A percentile compares a stretch with the other conserved stretches of the same genome.
Conservation (phyloP, 129 eudicot species). For the Saposhnikovia divaricata region DNA sequence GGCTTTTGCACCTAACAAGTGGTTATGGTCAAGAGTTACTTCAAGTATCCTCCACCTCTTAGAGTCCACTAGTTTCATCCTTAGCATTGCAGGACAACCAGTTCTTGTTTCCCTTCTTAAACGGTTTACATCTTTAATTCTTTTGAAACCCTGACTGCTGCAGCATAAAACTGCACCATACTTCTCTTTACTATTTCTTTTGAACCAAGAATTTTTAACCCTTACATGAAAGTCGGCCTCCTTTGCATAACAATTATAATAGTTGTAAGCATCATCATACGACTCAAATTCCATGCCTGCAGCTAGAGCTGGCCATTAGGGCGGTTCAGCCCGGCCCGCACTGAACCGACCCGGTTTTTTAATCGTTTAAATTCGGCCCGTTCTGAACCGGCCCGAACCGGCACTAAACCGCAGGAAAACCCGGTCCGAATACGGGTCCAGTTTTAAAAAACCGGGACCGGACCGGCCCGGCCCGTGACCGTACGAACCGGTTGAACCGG, state of each 20-base stretch:
- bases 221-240: constrained; percentile 78
- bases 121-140: constrained; percentile 68
- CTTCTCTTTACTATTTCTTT: constrained; percentile 75
- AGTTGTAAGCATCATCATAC: constrained; percentile 85
- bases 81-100: constrained; percentile 91
- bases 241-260: constrained; percentile 74
- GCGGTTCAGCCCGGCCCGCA: no score
- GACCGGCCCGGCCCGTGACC: no score
- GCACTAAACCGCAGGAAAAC: no score
- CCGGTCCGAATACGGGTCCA: no score
- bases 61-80: constrained; percentile 76
- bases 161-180: constrained; percentile 92
- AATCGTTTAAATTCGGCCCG: no score
- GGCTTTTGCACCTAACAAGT: constrained; percentile 47
- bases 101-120: constrained; percentile 81
- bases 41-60: constrained; percentile 86
- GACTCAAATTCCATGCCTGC: constrained; percentile 92
- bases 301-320: no score
- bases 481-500: no score
- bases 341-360: no score
- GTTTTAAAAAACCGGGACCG: no score
- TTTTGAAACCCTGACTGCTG: constrained; percentile 83
- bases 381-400: no score
- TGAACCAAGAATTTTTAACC: constrained; percentile 88
- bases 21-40: constrained; percentile 81